These are phyloP conservation scores for Xylogone sp. DNA, from an alignment of 2,329 filamentous ascomycete genomes.

Conservation along the genomic window DNA sequence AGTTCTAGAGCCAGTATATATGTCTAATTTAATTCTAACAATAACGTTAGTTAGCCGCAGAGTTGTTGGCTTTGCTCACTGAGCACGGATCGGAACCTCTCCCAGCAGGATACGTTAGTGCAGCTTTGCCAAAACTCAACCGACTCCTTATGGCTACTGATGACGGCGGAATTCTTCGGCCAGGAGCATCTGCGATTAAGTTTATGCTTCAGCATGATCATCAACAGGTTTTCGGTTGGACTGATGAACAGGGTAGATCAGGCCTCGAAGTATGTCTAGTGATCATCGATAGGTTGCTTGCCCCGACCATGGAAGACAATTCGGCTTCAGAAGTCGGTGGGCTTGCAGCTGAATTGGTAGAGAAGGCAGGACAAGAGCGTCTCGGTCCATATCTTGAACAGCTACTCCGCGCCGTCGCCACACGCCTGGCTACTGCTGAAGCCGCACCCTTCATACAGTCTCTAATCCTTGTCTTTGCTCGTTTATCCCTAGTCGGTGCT, in stretches of 20 bases:
- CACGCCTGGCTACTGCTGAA: conserved; percentile 75
- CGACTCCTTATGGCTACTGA: conserved; percentile 74
- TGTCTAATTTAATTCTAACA: conserved; percentile 17
- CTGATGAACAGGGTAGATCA: conserved; percentile 72
- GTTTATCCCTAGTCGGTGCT: conserved; percentile 79
- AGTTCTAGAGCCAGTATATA: conserved; percentile 21
- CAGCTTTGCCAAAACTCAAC: conserved; percentile 83
- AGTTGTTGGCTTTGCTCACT: conserved; percentile 75
- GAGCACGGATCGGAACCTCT: conserved; percentile 82
- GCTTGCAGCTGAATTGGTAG: conserved; percentile 88
- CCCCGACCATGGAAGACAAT: conserved; percentile 82
- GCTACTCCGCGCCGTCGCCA: conserved; percentile 83
- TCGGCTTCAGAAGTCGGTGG: conserved; percentile 95
- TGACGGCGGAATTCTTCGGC: conserved; percentile 86
- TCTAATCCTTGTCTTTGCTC: conserved; percentile 89
- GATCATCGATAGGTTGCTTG: conserved; percentile 87
- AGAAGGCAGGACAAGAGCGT: conserved; percentile 88
- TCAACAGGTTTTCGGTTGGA: conserved; percentile 84
- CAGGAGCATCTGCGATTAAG: conserved; percentile 81
- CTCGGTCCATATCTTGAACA: conserved; percentile 88
- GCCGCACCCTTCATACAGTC: conserved; percentile 92
- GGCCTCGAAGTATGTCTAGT: conserved; percentile 86
- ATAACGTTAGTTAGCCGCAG: conserved; percentile 63
- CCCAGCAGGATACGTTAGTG: conserved; percentile 79
- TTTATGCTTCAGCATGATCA: conserved; percentile 88